Evolutionary conservation across 352 stramenopile species (phyloP), one percentile per base, ranked within the genome.

Genomic region (Paralagenidium karlingii): DNA sequence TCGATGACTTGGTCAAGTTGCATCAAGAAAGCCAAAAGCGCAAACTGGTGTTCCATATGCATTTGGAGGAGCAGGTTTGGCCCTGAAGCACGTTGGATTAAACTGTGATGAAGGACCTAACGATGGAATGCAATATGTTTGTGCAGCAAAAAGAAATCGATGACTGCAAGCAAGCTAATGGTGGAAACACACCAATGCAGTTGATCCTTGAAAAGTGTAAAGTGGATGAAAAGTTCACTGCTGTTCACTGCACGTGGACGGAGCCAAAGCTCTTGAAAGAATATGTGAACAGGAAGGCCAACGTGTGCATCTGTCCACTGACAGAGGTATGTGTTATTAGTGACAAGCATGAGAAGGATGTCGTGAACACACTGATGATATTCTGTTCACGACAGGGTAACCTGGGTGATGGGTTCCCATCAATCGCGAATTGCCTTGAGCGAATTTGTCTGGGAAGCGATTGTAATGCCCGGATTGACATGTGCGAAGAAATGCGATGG

Each of bases 401-500:
- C 38, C 45, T 85, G 8, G 71, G 68, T 20, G 71, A 85, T 24
- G 71, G 71, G 1, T 82, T 82, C 36, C 71, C 71, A 13, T 64
- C 63, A 15, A 76, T 85, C 25, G 71, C 66, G 11, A 78, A 62
- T 34, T 83, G 73, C 42, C 54, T 63, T 0, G 63, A 80, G 38
- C 59, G 64, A 38, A 65, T 86, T 24, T 86, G 68, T 20, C 58
- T 86, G 8, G 68, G 73, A 10, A 82, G 68, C 10, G 73, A 86
- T 43, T 83, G 73, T 67, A 86, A 86, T 30, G 68, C 73, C 10
- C 63, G 73, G 28, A 77, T 86, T 28, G 73, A 86, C 45, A 86
- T 86, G 73, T 80, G 67, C 18, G 73, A 86, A 49, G 73, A 86
- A 39, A 86, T 86, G 73, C 73, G 68, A 6, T 86, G 73, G 73